Evolutionary conservation across 495 filamentous ascomycete genomes (phyloP).

Genomic region (Xylaria intraflava): DNA sequence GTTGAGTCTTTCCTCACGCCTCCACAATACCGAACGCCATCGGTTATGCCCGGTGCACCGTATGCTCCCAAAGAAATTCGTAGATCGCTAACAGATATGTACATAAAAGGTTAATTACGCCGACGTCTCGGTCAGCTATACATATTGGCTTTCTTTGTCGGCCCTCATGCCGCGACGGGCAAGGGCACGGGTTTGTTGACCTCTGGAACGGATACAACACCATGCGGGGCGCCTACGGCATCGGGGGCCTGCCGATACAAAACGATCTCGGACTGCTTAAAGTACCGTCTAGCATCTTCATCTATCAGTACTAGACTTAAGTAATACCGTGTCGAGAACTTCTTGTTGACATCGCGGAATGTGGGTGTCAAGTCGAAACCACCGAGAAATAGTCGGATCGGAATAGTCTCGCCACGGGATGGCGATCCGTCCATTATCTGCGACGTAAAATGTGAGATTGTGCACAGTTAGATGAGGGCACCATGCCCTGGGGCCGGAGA

Average conservation of each 20-base stretch:
- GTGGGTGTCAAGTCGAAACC: slow-evolving; percentile 97
- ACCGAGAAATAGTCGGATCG: slow-evolving; percentile 93
- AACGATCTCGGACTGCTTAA: slow-evolving; percentile 99
- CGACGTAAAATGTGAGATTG: slow-evolving; percentile 1
- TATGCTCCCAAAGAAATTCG: slow-evolving; percentile 16
- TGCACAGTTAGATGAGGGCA: not conserved
- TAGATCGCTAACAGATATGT: slow-evolving; percentile 11
- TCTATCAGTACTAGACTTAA: slow-evolving; percentile 94
- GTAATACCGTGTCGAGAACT: slow-evolving; percentile 97
- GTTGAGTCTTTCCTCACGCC: not conserved
- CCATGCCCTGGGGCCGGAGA: not conserved
- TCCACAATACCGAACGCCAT: slow-evolving; percentile 23
- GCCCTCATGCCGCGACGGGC: slow-evolving; percentile 13
- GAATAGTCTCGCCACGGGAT: slow-evolving; percentile 95
- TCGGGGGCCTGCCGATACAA: slow-evolving; percentile 92
- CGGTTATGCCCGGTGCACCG: too few species aligned
- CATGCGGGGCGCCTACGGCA: slow-evolving; percentile 26
- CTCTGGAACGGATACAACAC: slow-evolving; percentile 22
- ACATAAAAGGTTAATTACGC: slow-evolving; percentile 4
- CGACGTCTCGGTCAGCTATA: not conserved
- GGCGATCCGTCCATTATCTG: slow-evolving; percentile 99
- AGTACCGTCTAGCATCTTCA: slow-evolving; percentile 95
- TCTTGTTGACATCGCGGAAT: slow-evolving; percentile 99
- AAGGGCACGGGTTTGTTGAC: slow-evolving; percentile 17
- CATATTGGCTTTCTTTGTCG: not conserved